Evolutionary conservation across 2,329 filamentous ascomycete genomes (phyloP).

Genomic region (Zasmidium cellare): DNA sequence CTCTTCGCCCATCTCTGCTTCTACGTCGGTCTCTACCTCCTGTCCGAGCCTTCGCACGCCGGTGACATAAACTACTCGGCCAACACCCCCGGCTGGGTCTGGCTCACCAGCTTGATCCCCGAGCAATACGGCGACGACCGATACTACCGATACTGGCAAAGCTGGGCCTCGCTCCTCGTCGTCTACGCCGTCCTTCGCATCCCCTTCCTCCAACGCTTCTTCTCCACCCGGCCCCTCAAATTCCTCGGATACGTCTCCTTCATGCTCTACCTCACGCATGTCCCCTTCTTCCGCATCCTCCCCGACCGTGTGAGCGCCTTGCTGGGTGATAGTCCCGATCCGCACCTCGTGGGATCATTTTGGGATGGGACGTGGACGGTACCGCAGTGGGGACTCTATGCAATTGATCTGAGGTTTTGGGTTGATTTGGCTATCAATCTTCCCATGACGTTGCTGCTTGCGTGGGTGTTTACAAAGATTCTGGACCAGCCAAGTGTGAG

Average conservation of each 20-base stretch:
- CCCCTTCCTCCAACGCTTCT: conserved; percentile 49
- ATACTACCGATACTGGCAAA: conserved; percentile 58
- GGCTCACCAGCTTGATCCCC: conserved; percentile 47
- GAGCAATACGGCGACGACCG: conserved; percentile 22
- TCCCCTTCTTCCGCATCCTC: conserved; percentile 54
- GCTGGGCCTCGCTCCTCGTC: conserved; percentile 54
- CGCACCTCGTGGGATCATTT: conserved; percentile 42
- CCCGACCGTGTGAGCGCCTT: conserved; percentile 55
- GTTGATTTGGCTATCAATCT: conserved; percentile 57
- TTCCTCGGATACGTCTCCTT: conserved; percentile 64
- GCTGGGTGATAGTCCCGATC: conserved; percentile 41
- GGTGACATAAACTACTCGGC: conserved; percentile 36
- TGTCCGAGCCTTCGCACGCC: conserved; percentile 20
- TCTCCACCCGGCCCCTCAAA: conserved; percentile 52
- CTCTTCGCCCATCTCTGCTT: conserved; percentile 10
- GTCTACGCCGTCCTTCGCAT: conserved; percentile 53
- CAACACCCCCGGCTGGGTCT: conserved; percentile 60
- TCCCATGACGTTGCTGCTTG: conserved; percentile 55
- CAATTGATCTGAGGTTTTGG: conserved; percentile 55
- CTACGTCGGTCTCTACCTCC: conserved; percentile 16
- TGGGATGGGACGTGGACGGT: conserved; percentile 56
- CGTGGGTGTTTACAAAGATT: conserved; percentile 57
- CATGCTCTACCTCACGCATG: conserved; percentile 62
- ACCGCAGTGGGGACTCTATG: conserved; percentile 54
- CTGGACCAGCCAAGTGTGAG: conserved; percentile 58